Base-by-base conservation (phyloP, 2,329 filamentous ascomycete species). In the Fusarium annulatum region DNA sequence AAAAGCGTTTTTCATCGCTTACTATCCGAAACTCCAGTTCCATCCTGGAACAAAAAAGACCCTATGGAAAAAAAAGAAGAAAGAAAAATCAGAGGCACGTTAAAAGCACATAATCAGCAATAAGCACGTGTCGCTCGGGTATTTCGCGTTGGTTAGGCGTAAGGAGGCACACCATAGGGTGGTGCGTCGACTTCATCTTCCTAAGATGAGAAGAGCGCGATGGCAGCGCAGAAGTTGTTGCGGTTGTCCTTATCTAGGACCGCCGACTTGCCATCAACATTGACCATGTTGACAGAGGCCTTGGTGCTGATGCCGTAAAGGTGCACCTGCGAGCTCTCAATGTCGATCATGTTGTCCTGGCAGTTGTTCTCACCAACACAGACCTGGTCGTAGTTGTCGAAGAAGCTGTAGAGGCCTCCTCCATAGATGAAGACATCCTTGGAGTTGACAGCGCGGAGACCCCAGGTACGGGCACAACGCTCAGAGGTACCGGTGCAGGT, bases 341-440 rank as follows among this genome's bases (percentile, higher is more conserved):
- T 84, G 75, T 89, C 90, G 52, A 95, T 87, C 84, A 96, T 95
- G 83, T 94, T 92, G 65, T 91, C 86, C 82, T 96, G 94, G 85
- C 94, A 96, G 74, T 88, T 89, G 80, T 93, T 88, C 15, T 86
- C 86, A 42, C 83, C 81, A 21, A 95, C 87, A 77, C 94, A 96
- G 23, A 86, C 85, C 82, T 95, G 92, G 42, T 83, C 85, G 83
- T 96, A 96, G 86, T 95, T 94, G 81, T 96, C 89, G 79, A 94
- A 96, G 88, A 96, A 96, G 74, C 88, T 92, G 87, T 96, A 96
- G 67, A 95, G 84, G 33, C 93, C 93, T 9, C 89, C 92, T 51
- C 93, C 93, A 78, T 91, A 94, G 77, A 95, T 83, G 79, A 88
- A 89, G 23, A 95, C 80, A 69, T 94, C 88, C 15, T 85, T 86